Evolutionary conservation across 805 yeast genomes (phyloP), one percentile per base, ranked within the genome.

Genomic region (Candida anglica): DNA sequence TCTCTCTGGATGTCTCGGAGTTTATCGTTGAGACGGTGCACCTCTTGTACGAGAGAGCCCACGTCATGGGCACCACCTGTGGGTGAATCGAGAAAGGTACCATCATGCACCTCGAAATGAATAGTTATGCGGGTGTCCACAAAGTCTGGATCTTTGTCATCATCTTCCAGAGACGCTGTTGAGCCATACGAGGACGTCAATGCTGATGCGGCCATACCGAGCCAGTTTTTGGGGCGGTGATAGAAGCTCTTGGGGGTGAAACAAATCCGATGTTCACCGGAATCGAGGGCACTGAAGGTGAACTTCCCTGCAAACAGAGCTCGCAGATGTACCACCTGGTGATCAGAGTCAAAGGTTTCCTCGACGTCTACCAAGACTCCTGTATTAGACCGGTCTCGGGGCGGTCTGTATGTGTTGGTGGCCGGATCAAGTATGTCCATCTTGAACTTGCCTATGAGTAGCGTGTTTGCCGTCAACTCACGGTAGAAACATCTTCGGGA

Each of bases 1-100:
- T 86, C 93, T 25, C 72, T 59, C 48, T 73, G 73, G 42, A 87
- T 71, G 38, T 69, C 75, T 21, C 65, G 63, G 45, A 86, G 60
- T 49, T 79, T 77, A 32, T 69, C 65, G 50, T 71, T 76, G 54
- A 86, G 64, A 37, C 66, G 73, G 36, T 71, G 69, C 25, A 83
- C 69, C 41, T 77, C 73, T 39, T 71, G 72, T 15, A 75, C 72
- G 47, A 82, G 60, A 10, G 67, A 60, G 39, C 74, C 72, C 14
- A 71, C 61, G 15, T 24, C 18, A 9, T 22, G 15, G n/a, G n/a
- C n/a, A n/a, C n/a, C n/a, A n/a, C n/a, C n/a, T n/a, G n/a, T n/a
- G n/a, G n/a, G n/a, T 2, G 41, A 29, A 27, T 53, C 56, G 6
- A 48, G 16, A 7, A 38, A 22, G 13, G 28, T 36, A 16, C 48